A percentile compares a stretch with the other conserved stretches of the same genome.
phyloP scores from a whole-genome alignment of 805 yeast genomes.

The Saccharomycodes ludwigii region DNA sequence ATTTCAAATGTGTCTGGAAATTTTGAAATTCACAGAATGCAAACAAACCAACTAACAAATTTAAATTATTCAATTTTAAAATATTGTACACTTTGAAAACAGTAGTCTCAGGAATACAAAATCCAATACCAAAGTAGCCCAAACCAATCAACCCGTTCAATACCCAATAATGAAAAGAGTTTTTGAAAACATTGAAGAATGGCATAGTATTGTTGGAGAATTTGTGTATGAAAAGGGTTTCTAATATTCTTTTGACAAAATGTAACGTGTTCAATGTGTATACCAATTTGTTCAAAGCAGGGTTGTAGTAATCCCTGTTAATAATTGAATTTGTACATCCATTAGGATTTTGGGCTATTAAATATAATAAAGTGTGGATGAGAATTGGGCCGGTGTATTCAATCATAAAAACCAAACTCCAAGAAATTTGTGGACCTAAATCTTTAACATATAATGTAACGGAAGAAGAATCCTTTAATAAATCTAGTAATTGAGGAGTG shows the following conservation, averaged over 20 bases:
- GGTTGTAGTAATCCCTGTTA: constrained; percentile 11
- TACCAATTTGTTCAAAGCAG: constrained; percentile 19
- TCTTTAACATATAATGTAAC: constrained; percentile 60
- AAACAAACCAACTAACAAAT: constrained; percentile 33
- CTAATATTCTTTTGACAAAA: constrained; percentile 79
- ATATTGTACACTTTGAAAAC: constrained; percentile 10
- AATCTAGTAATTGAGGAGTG: too few species aligned
- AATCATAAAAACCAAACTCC: constrained; percentile 80
- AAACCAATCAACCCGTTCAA: constrained; percentile 54
- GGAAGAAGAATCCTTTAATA: constrained; percentile 15
- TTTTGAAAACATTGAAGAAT: constrained; percentile 70
- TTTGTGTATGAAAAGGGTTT: constrained; percentile 71
- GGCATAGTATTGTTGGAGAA: constrained; percentile 94
- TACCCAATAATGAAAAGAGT: constrained; percentile 88
- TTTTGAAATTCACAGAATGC: constrained; percentile 58
- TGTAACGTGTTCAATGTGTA: constrained; percentile 50
- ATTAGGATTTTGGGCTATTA: constrained; percentile 15
- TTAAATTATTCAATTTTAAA: constrained; percentile 12
- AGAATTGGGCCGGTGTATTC: constrained; percentile 88
- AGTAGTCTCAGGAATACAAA: constrained; percentile 11
- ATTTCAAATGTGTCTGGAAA: constrained; percentile 54
- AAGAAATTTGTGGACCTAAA: constrained; percentile 83
- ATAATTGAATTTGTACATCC: background rate
- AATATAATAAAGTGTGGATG: constrained; percentile 61
- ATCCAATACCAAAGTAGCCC: constrained; percentile 41